Conservation (phyloP, 805 yeast species). For the Zygosaccharomyces kombuchaensis region DNA sequence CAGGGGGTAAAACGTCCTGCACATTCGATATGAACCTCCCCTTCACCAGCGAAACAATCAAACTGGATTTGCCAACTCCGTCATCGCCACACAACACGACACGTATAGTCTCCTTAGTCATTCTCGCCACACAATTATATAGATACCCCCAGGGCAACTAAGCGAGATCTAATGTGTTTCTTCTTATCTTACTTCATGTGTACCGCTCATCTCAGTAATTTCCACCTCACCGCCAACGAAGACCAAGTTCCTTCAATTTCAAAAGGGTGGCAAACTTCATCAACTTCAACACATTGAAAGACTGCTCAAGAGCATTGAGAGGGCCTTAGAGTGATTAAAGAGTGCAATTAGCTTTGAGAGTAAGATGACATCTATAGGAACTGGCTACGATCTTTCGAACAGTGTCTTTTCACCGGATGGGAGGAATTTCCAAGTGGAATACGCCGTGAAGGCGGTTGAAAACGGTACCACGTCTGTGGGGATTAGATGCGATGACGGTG, state of each 20-base stretch:
- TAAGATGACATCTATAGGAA: constrained; percentile 84
- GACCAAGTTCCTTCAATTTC: constrained; percentile 3
- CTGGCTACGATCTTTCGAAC: constrained; percentile 97
- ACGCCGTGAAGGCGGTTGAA: constrained; percentile 96
- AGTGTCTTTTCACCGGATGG: constrained; percentile 89
- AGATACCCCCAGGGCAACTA: too few relatives aligned
- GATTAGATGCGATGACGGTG: constrained; percentile 85
- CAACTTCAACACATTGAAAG: constrained; percentile 1
- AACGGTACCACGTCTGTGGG: constrained; percentile 96
- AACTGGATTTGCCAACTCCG: constrained; percentile 78
- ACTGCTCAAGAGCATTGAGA: background rate
- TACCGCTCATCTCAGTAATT: background rate
- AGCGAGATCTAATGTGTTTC: background rate
- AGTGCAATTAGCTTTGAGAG: background rate
- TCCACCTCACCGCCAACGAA: constrained; percentile 8
- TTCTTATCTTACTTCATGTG: background rate
- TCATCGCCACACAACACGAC: constrained; percentile 95
- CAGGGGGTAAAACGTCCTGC: constrained; percentile 76
- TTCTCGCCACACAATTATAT: constrained; percentile 7
- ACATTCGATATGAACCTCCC: constrained; percentile 74
- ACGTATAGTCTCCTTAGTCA: constrained; percentile 54
- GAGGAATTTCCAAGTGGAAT: constrained; percentile 94
- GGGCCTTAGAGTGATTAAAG: background rate
- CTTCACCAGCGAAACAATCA: constrained; percentile 76
- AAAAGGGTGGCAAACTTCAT: constrained; percentile 17